Evolutionary conservation across 2,329 filamentous ascomycete genomes (phyloP).

Genomic region (Incumbomyces lentus): DNA sequence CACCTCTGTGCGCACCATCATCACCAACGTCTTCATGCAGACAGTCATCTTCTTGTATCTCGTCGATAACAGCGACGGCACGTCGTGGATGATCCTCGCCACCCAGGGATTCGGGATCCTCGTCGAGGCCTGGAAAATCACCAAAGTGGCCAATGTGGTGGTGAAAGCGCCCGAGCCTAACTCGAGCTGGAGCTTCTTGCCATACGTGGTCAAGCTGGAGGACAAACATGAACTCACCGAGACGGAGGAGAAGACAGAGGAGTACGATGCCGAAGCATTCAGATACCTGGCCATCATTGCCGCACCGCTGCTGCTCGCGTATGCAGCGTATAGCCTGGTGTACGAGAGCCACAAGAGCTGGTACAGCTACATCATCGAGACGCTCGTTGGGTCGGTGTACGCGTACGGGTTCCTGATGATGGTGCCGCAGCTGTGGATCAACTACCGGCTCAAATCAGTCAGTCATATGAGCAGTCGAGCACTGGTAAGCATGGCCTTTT

Average conservation of each 20-base stretch:
- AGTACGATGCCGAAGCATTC: slow-evolving; percentile 97
- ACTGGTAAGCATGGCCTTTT: slow-evolving; percentile 95
- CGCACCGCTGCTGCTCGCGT: slow-evolving; percentile 78
- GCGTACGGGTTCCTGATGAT: slow-evolving; percentile 99
- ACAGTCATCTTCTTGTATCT: slow-evolving; percentile 90
- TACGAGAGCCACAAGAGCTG: slow-evolving; percentile 96
- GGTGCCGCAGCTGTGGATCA: slow-evolving; percentile 95
- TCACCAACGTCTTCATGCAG: slow-evolving; percentile 98
- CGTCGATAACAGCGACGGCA: slow-evolving; percentile 93
- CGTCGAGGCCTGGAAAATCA: slow-evolving; percentile 87
- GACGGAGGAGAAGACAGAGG: slow-evolving; percentile 94
- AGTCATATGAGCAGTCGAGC: slow-evolving; percentile 94
- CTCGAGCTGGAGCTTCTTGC: slow-evolving; percentile 62
- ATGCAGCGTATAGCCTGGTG: slow-evolving; percentile 79
- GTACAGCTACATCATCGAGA: slow-evolving; percentile 94
- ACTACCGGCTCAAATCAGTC: slow-evolving; percentile 73
- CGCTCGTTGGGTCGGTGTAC: slow-evolving; percentile 90
- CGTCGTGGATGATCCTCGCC: slow-evolving; percentile 97
- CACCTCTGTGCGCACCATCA: slow-evolving; percentile 87
- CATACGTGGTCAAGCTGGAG: slow-evolving; percentile 75
- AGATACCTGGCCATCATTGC: slow-evolving; percentile 89
- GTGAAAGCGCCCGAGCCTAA: slow-evolving; percentile 58
- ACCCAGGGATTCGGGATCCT: slow-evolving; percentile 78
- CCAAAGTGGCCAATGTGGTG: slow-evolving; percentile 83
- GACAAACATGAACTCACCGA: slow-evolving; percentile 95